Conservation (phyloP, 225 moss, liverwort and hornwort species). For the Marchantia polymorpha region DNA sequence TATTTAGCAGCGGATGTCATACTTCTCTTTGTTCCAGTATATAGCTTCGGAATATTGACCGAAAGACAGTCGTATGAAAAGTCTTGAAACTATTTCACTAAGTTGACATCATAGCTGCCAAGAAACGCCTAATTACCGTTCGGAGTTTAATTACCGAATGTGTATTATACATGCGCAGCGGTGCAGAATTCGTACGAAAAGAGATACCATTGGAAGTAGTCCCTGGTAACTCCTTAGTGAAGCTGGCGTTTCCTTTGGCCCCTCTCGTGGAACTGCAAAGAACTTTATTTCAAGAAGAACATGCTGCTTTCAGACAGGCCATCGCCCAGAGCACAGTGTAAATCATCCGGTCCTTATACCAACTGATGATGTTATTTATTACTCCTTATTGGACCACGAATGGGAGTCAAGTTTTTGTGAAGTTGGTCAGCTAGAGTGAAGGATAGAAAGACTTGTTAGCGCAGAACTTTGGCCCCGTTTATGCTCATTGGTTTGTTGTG, state of each 20-base stretch:
- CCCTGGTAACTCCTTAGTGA: slow-evolving; percentile 52
- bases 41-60: not conserved
- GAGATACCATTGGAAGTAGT: slow-evolving; percentile 83
- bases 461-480: not conserved
- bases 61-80: not conserved
- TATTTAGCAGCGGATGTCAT: not conserved
- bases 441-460: not conserved
- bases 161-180: slow-evolving; percentile 38
- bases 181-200: slow-evolving; percentile 79
- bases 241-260: slow-evolving; percentile 57
- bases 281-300: slow-evolving; percentile 91
- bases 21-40: not conserved
- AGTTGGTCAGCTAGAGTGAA: not conserved
- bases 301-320: slow-evolving; percentile 81
- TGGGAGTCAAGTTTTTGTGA: not conserved
- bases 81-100: not conserved
- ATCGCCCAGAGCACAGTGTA: slow-evolving; percentile 57
- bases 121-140: slow-evolving; percentile 25
- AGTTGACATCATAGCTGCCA: not conserved
- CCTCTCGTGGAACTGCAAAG: slow-evolving; percentile 81
- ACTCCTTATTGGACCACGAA: no score
- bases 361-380: not conserved
- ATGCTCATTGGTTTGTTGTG: not conserved
- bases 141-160: not conserved
- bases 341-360: not conserved